Base-by-base conservation (phyloP, 2,329 filamentous ascomycete species). In the Magnaporthiopsis poae region DNA sequence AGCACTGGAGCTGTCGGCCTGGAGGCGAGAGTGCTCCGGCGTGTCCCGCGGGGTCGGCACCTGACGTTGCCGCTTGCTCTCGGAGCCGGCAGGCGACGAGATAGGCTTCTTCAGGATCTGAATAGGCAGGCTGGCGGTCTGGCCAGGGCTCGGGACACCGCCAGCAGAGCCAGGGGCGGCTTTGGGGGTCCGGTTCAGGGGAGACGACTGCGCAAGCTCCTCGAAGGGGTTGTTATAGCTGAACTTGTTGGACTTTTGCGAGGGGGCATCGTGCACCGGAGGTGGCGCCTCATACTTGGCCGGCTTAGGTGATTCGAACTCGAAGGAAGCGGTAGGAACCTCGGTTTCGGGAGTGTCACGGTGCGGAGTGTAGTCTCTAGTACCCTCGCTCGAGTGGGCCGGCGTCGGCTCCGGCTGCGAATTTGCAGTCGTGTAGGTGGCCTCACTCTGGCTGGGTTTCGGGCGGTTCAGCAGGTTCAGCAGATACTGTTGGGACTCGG, bases 391-490 rank as follows among this genome's bases (percentile, higher is more conserved):
- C 35, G 71, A 70, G 60, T 33, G 80, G 70, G 75, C 74, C 33
- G 79, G 77, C 66, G 80, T 79, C 29, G 79, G 75, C 62, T 64
- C 62, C 29, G 62, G 25, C 35, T 46, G 35, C 13, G 46, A 39
- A 9, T 8, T 56, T 21, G 60, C 60, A 65, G 75, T 73, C 68
- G 80, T 65, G 65, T 77, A 71, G 7, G 77, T 73, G 69, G 79
- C 78, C 62, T 87, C 84, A 63, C 79, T 81, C 75, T 88, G 86
- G 67, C 82, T 81, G 15, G 86, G 86, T 78, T 89, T 92, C 65
- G 90, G 88, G 63, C 90, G 88, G 73, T 92, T 95, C 69, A 99
- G 84, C 67, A 98, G 82, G 72, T 91, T 90, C 69, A 98, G 86
- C 63, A 99, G 82, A 74, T 95, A 90, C 69, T 94, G 88, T 76